phyloP scores from a whole-genome alignment of 352 stramenopile genomes.

The Globisporangium nodosum region DNA sequence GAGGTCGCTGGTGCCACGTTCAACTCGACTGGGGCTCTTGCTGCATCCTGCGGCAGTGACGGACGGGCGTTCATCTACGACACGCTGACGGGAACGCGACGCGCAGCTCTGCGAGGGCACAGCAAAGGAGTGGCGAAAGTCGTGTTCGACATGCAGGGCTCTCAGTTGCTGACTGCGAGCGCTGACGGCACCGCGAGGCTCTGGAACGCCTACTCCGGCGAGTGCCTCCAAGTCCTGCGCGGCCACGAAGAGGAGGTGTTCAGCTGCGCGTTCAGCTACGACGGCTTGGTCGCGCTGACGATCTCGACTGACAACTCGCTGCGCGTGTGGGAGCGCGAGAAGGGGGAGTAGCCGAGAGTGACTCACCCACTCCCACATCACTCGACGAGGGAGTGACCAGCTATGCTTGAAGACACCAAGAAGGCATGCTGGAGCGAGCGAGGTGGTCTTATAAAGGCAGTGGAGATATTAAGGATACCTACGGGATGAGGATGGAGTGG shows the following conservation, averaged over 20 bases:
- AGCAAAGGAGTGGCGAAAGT: slow-evolving; percentile 37
- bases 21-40: slow-evolving; percentile 60
- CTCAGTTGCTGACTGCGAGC: slow-evolving; percentile 51
- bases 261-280: slow-evolving; percentile 58
- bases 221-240: slow-evolving; percentile 53
- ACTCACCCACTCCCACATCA: too few relatives aligned
- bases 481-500: not conserved
- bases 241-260: slow-evolving; percentile 68
- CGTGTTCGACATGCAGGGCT: slow-evolving; percentile 64
- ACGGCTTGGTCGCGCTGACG: slow-evolving; percentile 39
- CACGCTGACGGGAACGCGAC: slow-evolving; percentile 51
- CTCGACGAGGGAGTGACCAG: too few relatives aligned
- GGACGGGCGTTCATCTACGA: slow-evolving; percentile 66
- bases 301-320: slow-evolving; percentile 63
- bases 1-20: slow-evolving; percentile 57
- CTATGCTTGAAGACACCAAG: not conserved
- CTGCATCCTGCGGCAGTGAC: slow-evolving; percentile 45
- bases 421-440: not conserved
- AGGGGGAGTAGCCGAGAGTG: slow-evolving; percentile 2
- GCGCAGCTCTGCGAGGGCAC: slow-evolving; percentile 43
- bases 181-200: slow-evolving; percentile 49
- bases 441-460: not conserved
- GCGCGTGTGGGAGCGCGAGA: slow-evolving; percentile 40
- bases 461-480: too few relatives aligned
- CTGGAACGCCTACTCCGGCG: slow-evolving; percentile 65